Percentiles rank a stretch among this genome's conserved stretches.
Conservation (phyloP, 495 filamentous ascomycete genomes). For the Copromyces sp. region DNA sequence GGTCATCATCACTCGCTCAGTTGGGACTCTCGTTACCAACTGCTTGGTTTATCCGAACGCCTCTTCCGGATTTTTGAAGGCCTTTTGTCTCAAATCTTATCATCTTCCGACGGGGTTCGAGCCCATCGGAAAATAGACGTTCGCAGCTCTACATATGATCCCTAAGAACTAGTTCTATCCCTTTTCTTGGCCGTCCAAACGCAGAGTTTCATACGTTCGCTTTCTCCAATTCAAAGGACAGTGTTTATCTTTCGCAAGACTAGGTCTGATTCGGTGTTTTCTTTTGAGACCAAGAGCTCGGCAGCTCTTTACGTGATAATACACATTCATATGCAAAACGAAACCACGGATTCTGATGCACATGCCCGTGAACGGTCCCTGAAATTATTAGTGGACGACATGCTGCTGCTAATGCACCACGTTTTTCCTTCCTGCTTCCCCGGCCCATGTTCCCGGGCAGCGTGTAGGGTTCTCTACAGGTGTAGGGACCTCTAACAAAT, state of each 20-base stretch:
- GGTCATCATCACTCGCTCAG: neutral
- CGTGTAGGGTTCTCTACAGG: neutral
- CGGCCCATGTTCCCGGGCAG: conserved; percentile 1
- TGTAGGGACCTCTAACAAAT: neutral
- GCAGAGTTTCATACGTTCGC: neutral
- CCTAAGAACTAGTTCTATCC: neutral
- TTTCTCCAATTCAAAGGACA: neutral
- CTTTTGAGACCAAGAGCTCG: too few species aligned
- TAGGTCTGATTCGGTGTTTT: neutral
- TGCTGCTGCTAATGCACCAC: neutral
- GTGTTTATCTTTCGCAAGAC: neutral
- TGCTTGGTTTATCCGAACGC: neutral
- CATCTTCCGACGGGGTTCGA: neutral
- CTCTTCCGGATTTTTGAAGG: neutral
- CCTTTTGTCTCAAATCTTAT: neutral
- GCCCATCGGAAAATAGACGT: neutral
- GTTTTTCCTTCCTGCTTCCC: conserved; percentile 1
- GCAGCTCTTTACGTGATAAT: too few species aligned
- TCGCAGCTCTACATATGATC: neutral
- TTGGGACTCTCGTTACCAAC: neutral
- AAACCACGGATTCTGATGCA: neutral
- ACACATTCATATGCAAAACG: neutral
- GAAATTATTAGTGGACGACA: neutral
- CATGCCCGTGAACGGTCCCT: neutral
- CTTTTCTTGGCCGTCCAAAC: neutral